These are phyloP conservation scores for Polygonum aviculare DNA, from an alignment of 148 eudicot genomes.

Conservation along the genomic window DNA sequence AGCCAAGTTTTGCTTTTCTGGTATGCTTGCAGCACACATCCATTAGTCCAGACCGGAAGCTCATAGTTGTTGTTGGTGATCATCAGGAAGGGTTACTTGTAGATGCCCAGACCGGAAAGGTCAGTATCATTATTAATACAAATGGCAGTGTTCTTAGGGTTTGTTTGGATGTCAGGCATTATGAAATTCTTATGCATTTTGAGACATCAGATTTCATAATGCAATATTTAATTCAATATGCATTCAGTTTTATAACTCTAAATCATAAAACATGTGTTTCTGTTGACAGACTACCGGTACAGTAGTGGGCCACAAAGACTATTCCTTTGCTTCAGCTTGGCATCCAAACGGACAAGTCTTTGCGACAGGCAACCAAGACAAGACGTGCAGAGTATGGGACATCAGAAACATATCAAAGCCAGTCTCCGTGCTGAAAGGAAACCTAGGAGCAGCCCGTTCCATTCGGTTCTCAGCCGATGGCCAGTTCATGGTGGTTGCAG, in stretches of 20 bases:
- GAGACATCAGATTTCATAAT: no score
- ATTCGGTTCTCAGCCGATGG: constrained; percentile 83
- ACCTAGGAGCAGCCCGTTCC: constrained; percentile 74
- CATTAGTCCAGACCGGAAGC: constrained; percentile 65
- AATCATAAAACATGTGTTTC: background rate
- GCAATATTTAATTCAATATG: no score
- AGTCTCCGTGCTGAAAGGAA: constrained; percentile 57
- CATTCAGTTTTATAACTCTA: no score
- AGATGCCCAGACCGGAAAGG: constrained; percentile 71
- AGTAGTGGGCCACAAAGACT: constrained; percentile 73
- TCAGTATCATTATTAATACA: constrained; percentile 12
- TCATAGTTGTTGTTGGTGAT: constrained; percentile 75
- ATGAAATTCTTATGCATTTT: no score
- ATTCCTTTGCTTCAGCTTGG: constrained; percentile 88
- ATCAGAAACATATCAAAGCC: constrained; percentile 50
- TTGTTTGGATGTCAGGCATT: no score
- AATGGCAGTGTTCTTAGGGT: background rate
- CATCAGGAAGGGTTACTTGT: constrained; percentile 56
- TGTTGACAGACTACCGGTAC: constrained; percentile 41
- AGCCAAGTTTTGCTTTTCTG: background rate
- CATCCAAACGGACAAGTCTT: constrained; percentile 65
- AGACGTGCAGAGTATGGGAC: constrained; percentile 88
- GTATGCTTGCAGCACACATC: constrained; percentile 77
- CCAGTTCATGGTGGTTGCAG: constrained; percentile 68
- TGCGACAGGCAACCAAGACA: constrained; percentile 93